Evolutionary conservation across 768 basidiomycete genomes (phyloP).

Genomic region (Termitomyces sp.): DNA sequence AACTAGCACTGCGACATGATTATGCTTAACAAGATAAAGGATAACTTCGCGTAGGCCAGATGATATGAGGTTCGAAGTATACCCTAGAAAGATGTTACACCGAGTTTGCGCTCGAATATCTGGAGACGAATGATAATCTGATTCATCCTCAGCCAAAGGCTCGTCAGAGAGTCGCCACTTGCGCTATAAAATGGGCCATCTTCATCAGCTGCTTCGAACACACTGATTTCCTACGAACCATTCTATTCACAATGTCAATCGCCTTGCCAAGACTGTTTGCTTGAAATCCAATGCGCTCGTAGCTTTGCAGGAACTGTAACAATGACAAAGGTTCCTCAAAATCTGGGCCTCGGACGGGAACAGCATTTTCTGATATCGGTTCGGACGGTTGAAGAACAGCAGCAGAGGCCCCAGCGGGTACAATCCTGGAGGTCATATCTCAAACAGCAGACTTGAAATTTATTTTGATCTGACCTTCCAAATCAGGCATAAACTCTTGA

Average conservation of each 20-base stretch:
- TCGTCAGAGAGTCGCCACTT: slow-evolving; percentile 90
- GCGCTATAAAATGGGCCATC: slow-evolving; percentile 44
- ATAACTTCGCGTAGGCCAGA: slow-evolving; percentile 95
- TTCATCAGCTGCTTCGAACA: slow-evolving; percentile 4
- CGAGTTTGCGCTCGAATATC: slow-evolving; percentile 65
- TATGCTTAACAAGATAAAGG: slow-evolving; percentile 88
- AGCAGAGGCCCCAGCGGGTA: slow-evolving; percentile 63
- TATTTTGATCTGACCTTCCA: slow-evolving; percentile 10
- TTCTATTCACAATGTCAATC: slow-evolving; percentile 87
- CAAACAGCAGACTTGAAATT: slow-evolving; percentile 2
- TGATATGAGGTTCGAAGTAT: slow-evolving; percentile 98
- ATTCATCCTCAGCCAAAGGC: slow-evolving; percentile 65
- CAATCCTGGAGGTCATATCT: slow-evolving; percentile 16
- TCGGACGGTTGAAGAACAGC: slow-evolving; percentile 79
- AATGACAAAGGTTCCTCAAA: slow-evolving; percentile 71
- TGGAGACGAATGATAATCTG: slow-evolving; percentile 58
- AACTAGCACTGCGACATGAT: slow-evolving; percentile 84
- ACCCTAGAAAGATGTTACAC: slow-evolving; percentile 92
- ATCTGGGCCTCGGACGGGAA: slow-evolving; percentile 84
- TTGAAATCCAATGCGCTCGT: slow-evolving; percentile 94
- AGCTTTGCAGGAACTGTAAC: slow-evolving; percentile 67
- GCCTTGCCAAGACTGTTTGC: slow-evolving; percentile 90
- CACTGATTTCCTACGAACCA: slow-evolving; percentile 51
- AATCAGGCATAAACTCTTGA: slow-evolving; percentile 7
- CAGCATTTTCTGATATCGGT: slow-evolving; percentile 58